Evolutionary conservation across 2,329 filamentous ascomycete species (phyloP), one percentile per base, ranked within the genome.

Genomic region (Microdochium trichocladiopsis): DNA sequence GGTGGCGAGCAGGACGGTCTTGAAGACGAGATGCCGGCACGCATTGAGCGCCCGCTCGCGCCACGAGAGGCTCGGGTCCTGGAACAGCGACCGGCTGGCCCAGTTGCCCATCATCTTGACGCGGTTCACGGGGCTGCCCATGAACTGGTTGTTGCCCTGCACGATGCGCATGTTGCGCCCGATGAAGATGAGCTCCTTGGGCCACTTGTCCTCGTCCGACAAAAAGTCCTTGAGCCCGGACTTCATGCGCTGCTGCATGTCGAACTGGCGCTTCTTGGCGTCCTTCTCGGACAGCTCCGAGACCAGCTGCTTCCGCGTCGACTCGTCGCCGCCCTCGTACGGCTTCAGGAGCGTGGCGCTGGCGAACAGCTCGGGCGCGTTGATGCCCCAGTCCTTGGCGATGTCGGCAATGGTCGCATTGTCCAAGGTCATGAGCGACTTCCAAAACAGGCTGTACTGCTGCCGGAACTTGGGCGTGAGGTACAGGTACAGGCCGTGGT

Each of bases 401-500:
- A 96, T 85, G 22, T 82, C 74, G 51, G 72, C 68, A 51, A 97
- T 85, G 2, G 87, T 89, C 22, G 79, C 74, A 70, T 96, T 96
- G 75, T 99, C 94, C 59, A 97, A 94, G 1, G 90, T 91, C 75
- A 97, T 84, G 11, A 99, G 81, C 0, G 88, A 86, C 69, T 95
- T 95, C 94, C 94, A 99, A 73, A 99, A 94, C 3, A 82, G 75
- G 18, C 86, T 84, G 68, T 97, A 97, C 67, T 97, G 83, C 63
- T 87, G 86, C 11, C 91, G 82, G 72, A 97, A 96, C 54, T 82
- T 75, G 1, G 88, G 86, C 23, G 82, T 77, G 88, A 97, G 94
- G 68, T 89, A 87, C 52, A 97, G 90, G 72, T 99, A 99, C 5
- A 99, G 82, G 0, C 94, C 94, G 69, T 99, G 94, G 69, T 99